Conservation (phyloP, 495 filamentous ascomycete species). For the Darksidea phi region DNA sequence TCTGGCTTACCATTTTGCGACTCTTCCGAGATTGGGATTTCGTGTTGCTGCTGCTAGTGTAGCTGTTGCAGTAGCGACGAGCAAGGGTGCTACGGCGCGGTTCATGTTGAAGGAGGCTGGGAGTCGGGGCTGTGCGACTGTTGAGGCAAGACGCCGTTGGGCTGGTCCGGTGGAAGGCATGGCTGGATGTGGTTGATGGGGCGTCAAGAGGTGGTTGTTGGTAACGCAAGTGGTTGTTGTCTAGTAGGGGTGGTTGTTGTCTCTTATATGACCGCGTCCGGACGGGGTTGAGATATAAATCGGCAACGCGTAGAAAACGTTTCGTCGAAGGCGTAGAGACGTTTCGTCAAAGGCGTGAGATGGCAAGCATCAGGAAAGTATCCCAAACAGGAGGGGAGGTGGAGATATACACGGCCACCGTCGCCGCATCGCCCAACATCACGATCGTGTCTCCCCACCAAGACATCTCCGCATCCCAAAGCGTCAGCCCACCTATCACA, state of each 20-base stretch:
- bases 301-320: background rate
- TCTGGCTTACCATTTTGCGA: background rate
- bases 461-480: background rate
- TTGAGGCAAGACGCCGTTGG: too few species aligned
- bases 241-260: background rate
- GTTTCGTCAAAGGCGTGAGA: background rate
- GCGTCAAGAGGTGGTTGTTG: too few species aligned
- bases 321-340: background rate
- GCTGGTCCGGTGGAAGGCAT: too few species aligned
- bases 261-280: background rate
- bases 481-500: conserved; percentile 2
- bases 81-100: too few species aligned
- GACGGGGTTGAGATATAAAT: background rate
- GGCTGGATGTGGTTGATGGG: too few species aligned
- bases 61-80: too few species aligned
- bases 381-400: background rate
- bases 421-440: background rate
- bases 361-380: background rate
- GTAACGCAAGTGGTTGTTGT: too few species aligned
- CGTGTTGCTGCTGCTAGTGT: too few species aligned
- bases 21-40: background rate
- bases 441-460: conserved; percentile 1
- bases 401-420: background rate
- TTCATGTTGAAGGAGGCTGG: too few species aligned
- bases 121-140: too few species aligned